Base-by-base conservation (phyloP, 2,329 filamentous ascomycete genomes). In the Xylariaceae sp. region DNA sequence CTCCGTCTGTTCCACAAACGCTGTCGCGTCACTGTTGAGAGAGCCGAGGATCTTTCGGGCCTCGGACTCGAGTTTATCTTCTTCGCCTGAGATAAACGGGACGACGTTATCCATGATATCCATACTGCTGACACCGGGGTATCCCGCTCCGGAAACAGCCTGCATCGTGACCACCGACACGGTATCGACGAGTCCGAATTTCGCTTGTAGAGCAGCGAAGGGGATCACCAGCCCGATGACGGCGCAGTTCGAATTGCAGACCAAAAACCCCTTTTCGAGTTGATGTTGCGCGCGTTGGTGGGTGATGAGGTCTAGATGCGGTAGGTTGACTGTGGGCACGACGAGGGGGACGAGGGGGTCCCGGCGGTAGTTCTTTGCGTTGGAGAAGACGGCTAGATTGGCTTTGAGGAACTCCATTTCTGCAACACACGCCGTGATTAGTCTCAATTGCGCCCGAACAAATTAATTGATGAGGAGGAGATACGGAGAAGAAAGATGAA, bases 161-260 rank as follows among this genome's bases (percentile, higher is more conserved):
- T 97, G 93, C 78, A 95, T 83, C 35, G 93, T 97, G 58, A 96
- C 90, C 42, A 97, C 88, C 55, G 75, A 81, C 57, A 82, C 82
- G 57, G 71, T 67, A 50, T 88, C 85, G 56, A 95, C 86, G 59
- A 85, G 83, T 36, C 92, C 93, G 61, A 97, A 95, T 58, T 80
- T 83, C 42, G 84, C 80, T 67, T 95, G 87, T 27, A 97, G 80
- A 14, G 92, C 92, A 10, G 90, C 90, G 63, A 96, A 92, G 20
- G 93, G 93, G 53, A 95, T 94, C 50, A 96, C 92, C 47, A 97
- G 82, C 38, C 92, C 92, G 60, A 97, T 95, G 62, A 96, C 92
- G 45, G 92, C 92, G 71, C 93, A 98, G 73, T 97, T 97, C 55
- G 89, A 95, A 74, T 97, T 97, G 79, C 92, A 97, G 49, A 96